Evolutionary conservation across 1,284 basidiomycete species (phyloP), one percentile per base, ranked within the genome.

Genomic region (Caloboletus firmus): DNA sequence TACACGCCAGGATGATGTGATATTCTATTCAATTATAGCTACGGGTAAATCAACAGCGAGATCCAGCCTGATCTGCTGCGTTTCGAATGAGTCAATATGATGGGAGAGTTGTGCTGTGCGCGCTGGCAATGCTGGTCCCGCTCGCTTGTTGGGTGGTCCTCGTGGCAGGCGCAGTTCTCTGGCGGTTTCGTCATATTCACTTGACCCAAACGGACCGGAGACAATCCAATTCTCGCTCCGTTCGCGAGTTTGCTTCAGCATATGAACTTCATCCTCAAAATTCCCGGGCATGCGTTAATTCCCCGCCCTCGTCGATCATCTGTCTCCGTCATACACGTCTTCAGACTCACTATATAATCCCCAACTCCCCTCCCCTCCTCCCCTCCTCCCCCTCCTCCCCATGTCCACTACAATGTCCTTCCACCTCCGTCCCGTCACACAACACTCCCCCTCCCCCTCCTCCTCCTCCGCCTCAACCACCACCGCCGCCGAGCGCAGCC

Each of bases 371-470:
- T 20, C 11, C 8, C 13, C 18, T 4, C 34, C 6, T 20, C 34
- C 20, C 39, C 18, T 4, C 34, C 10, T 18, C 32, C 20, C 42
- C 30, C 35, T 2, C 36, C 26, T 40, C 13, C 5, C 37, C 42
- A 47, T 47, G 26, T 22, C 34, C 30, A 26, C 24, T 34, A 34
- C 51, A 51, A 81, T 79, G 75, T 68, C 77, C 55, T 81, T 74
- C 66, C 74, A 75, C 58, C 75, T 79, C 39, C 79, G 79, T 49
- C 80, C 79, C 35, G 78, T 81, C 47, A 54, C 67, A 2, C 55
- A 57, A 26, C 57, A 54, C 47, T 67, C 68, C 36, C 67, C 63
- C 28, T 59, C 59, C 52, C 62, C 68, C 18, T 66, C 68, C 31
- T 59, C 70, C 6, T 69, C 68, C 30, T 63, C 66, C 17, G 3